Evolutionary conservation across 805 yeast species (phyloP), one percentile per base, ranked within the genome.

Genomic region (Candida ovalis): DNA sequence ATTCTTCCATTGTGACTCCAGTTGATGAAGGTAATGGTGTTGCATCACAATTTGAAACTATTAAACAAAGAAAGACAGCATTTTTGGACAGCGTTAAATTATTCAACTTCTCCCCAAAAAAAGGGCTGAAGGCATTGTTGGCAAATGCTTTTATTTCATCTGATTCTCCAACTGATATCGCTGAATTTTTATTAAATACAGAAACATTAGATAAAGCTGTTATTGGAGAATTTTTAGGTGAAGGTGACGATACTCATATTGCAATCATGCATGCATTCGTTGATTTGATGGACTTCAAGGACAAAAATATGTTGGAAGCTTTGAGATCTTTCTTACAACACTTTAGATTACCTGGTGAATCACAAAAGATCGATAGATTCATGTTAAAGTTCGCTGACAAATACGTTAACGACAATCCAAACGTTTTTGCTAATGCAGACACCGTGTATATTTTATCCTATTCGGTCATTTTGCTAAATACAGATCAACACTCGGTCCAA

Each of bases 371-470:
- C 63, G 99, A 94, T 73, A 78, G 99, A 58, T 89, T 84, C 63
- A 88, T 95, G 97, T 78, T 94, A 64, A 92, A 94, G 62, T 95
- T 95, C 72, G 99, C 99, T 4, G 96, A 89, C 67, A 77, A 96
- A 56, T 94, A 84, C 62, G 83, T 84, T 21, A 82, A 86, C 54
- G 97, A 92, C 52, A 94, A 94, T 62, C 96, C 97, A 9, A 74
- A 74, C n/a, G 76, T 84, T 0, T 92, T 92, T 66, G 82, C 96
- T 0, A 88, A 88, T 59, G 97, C 98, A 3, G 98, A 90, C 60
- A 82, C 97, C 0, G 96, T 96, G 0, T 94, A 94, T 66, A 87
- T 91, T 30, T 74, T 94, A 52, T 89, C 96, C 1, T 92, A 89
- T 68, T 91, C 98, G 3, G 88, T 89, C 3, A 86, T 94, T 51